Evolutionary conservation across 2,329 filamentous ascomycete genomes (phyloP).

Genomic region (Colletotrichum sublineola): DNA sequence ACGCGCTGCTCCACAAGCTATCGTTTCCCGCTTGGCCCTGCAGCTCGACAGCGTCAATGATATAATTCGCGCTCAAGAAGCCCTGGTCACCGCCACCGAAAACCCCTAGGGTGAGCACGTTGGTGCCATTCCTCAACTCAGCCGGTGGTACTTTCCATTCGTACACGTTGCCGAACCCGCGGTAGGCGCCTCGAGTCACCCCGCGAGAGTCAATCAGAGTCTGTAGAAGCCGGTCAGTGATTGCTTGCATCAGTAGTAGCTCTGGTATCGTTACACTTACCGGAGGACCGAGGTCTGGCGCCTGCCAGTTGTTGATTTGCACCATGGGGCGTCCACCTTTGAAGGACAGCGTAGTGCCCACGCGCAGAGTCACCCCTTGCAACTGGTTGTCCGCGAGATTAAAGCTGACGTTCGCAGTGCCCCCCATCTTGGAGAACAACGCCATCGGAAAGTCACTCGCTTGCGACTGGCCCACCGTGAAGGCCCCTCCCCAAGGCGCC

Average conservation of each 20-base stretch:
- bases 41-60: slow-evolving; percentile 39
- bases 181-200: slow-evolving; percentile 69
- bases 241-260: slow-evolving; percentile 38
- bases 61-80: slow-evolving; percentile 63
- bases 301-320: slow-evolving; percentile 51
- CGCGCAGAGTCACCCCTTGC: slow-evolving; percentile 62
- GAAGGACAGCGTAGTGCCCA: slow-evolving; percentile 70
- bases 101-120: slow-evolving; percentile 67
- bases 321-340: slow-evolving; percentile 66
- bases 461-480: slow-evolving; percentile 64
- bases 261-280: slow-evolving; percentile 49
- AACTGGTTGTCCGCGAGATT: slow-evolving; percentile 57
- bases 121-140: slow-evolving; percentile 63
- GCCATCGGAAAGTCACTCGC: slow-evolving; percentile 69
- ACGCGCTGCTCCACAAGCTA: neutral
- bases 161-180: slow-evolving; percentile 69
- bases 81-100: slow-evolving; percentile 62
- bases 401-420: slow-evolving; percentile 64
- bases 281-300: slow-evolving; percentile 49
- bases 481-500: slow-evolving; percentile 64
- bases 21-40: slow-evolving; percentile 18
- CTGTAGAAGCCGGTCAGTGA: slow-evolving; percentile 38
- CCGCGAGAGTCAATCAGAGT: slow-evolving; percentile 66
- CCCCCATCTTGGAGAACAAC: slow-evolving; percentile 63
- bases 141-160: slow-evolving; percentile 64